Conservation (phyloP, 768 basidiomycete species). For the Mycena polygramma region DNA sequence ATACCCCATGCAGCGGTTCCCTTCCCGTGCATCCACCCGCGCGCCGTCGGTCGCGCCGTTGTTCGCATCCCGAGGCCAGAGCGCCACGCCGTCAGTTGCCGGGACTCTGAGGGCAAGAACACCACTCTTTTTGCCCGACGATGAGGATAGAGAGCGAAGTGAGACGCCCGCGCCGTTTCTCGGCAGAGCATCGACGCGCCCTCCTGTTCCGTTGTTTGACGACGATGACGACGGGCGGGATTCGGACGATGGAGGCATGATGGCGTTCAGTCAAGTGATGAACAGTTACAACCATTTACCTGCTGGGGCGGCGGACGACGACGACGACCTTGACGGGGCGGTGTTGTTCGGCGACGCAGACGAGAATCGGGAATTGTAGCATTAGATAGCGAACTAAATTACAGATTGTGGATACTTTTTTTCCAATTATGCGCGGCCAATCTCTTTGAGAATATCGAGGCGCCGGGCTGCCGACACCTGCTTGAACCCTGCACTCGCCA, state of each 20-base stretch:
- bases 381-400: conserved; percentile 21
- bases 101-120: conserved; percentile 56
- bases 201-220: conserved; percentile 59
- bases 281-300: conserved; percentile 67
- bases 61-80: conserved; percentile 45
- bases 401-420: conserved; percentile 9
- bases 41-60: conserved; percentile 41
- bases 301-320: conserved; percentile 75
- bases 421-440: conserved; percentile 71
- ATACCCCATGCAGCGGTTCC: conserved; percentile 67
- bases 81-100: conserved; percentile 44
- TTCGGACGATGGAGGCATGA: conserved; percentile 66
- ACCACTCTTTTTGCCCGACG: conserved; percentile 83
- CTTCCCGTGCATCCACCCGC: conserved; percentile 48
- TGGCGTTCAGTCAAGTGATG: conserved; percentile 82
- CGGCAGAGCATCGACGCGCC: conserved; percentile 38
- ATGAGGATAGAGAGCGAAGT: conserved; percentile 55
- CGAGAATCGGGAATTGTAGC: conserved; percentile 72
- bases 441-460: conserved; percentile 81
- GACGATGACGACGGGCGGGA: conserved; percentile 50
- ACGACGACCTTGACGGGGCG: conserved; percentile 81
- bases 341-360: conserved; percentile 88
- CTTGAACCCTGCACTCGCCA: conserved; percentile 83
- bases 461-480: conserved; percentile 72
- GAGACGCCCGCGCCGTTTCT: conserved; percentile 53